Evolutionary conservation across 192 early-diverging fungal species (phyloP).

Genomic region (Coemansia sp.): DNA sequence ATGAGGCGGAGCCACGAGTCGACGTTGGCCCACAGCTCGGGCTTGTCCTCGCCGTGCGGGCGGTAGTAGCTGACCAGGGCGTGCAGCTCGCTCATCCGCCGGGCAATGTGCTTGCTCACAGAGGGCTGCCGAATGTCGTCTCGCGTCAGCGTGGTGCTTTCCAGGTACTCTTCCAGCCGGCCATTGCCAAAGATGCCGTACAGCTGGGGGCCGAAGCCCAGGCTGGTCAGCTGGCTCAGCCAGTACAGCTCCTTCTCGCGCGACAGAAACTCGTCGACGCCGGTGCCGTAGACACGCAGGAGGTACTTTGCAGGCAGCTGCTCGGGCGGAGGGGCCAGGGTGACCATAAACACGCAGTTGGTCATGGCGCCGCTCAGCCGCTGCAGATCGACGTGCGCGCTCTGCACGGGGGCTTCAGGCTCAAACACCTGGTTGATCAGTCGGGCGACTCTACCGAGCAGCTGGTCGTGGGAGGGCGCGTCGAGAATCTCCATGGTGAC

Average conservation of each 20-base stretch:
- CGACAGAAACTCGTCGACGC: constrained; percentile 73
- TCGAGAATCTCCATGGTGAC: constrained; percentile 40
- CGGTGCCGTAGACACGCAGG: constrained; percentile 77
- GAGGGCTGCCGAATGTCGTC: constrained; percentile 64
- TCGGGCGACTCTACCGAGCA: constrained; percentile 17
- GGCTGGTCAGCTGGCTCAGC: constrained; percentile 64
- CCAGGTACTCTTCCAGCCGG: constrained; percentile 79
- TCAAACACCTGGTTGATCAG: constrained; percentile 40
- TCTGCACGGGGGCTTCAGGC: constrained; percentile 10
- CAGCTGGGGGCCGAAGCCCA: constrained; percentile 73
- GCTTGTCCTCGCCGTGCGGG: constrained; percentile 20
- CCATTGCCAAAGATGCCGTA: constrained; percentile 81
- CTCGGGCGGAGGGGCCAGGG: not conserved
- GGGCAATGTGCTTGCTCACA: constrained; percentile 70
- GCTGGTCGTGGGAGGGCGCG: constrained; percentile 13
- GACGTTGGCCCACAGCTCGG: constrained; percentile 69
- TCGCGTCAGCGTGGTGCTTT: constrained; percentile 67
- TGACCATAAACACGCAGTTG: constrained; percentile 57
- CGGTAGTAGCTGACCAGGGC: constrained; percentile 65
- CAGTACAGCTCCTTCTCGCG: constrained; percentile 79
- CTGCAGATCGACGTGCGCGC: constrained; percentile 30
- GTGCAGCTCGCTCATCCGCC: constrained; percentile 70
- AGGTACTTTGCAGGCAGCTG: constrained; percentile 50
- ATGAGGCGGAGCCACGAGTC: constrained; percentile 61
- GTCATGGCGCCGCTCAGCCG: constrained; percentile 72